These are phyloP conservation scores for Immersiella caudata DNA, from an alignment of 495 filamentous ascomycete genomes.

Conservation along the genomic window DNA sequence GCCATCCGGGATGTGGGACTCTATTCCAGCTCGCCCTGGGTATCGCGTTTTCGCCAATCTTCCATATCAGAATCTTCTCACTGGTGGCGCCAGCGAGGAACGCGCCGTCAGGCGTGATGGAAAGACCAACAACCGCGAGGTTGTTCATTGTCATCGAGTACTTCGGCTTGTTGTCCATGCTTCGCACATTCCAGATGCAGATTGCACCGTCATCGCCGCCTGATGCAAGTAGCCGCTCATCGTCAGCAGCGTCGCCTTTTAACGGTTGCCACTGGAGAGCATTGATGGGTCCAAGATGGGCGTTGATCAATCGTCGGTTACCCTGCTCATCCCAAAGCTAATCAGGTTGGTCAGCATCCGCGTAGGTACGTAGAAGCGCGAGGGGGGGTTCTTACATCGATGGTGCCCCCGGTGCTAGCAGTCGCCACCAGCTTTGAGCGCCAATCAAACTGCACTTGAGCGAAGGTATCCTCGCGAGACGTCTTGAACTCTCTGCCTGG, in stretches of 20 bases:
- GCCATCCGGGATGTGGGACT: slow-evolving; percentile 51
- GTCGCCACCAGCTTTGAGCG: slow-evolving; percentile 51
- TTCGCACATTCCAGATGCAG: slow-evolving; percentile 67
- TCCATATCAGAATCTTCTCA: slow-evolving; percentile 71
- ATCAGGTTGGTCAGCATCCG: slow-evolving; percentile 3
- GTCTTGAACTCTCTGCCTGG: slow-evolving; percentile 44
- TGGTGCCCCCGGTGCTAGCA: slow-evolving; percentile 51
- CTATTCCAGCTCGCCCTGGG: slow-evolving; percentile 67
- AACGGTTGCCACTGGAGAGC: slow-evolving; percentile 57
- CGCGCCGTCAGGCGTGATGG: slow-evolving; percentile 73
- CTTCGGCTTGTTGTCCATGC: slow-evolving; percentile 56
- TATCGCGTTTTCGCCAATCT: slow-evolving; percentile 64
- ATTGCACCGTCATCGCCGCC: slow-evolving; percentile 65
- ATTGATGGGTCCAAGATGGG: slow-evolving; percentile 53
- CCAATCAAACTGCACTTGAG: slow-evolving; percentile 53
- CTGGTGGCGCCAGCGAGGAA: slow-evolving; percentile 69
- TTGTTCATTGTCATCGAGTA: slow-evolving; percentile 59
- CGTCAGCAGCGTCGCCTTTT: slow-evolving; percentile 36
- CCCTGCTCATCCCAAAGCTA: slow-evolving; percentile 56
- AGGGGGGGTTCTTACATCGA: slow-evolving; percentile 49
- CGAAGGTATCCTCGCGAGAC: slow-evolving; percentile 46
- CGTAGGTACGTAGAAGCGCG: neutral
- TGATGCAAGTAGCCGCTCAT: slow-evolving; percentile 55
- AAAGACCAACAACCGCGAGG: slow-evolving; percentile 60
- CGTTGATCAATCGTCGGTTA: slow-evolving; percentile 48